phyloP scores from a whole-genome alignment of 2,329 filamentous ascomycete species.

The Fusarium denticulatum region DNA sequence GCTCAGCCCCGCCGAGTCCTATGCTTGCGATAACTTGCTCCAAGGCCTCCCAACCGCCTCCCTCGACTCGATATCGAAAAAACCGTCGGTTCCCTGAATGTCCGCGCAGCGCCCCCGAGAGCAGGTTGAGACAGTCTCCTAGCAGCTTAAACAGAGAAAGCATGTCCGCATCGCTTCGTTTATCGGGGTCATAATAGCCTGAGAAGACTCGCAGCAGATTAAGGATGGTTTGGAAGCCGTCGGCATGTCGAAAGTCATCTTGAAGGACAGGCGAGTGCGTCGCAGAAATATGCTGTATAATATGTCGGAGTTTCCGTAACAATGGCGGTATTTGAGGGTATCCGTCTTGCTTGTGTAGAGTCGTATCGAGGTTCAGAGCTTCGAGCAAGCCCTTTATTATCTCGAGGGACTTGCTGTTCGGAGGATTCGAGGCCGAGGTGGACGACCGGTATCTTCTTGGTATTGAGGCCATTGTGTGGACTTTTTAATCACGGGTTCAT shows the following conservation, averaged over 20 bases:
- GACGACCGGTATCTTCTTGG: conserved; percentile 71
- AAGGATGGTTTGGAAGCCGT: conserved; percentile 80
- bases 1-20: conserved; percentile 70
- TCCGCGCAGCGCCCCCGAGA: conserved; percentile 78
- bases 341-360: conserved; percentile 48
- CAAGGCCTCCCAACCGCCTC: conserved; percentile 80
- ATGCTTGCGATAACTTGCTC: conserved; percentile 77
- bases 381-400: conserved; percentile 67
- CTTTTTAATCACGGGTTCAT: conserved; percentile 37
- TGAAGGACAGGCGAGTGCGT: conserved; percentile 64
- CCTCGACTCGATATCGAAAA: conserved; percentile 80
- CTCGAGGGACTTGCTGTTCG: conserved; percentile 69
- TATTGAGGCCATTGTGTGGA: conserved; percentile 59
- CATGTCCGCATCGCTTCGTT: conserved; percentile 70
- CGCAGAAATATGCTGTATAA: conserved; percentile 70
- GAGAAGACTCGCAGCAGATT: conserved; percentile 75
- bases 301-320: conserved; percentile 67
- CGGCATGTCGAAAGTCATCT: conserved; percentile 84
- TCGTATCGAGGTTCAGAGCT: conserved; percentile 50
- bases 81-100: conserved; percentile 90
- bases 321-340: conserved; percentile 62
- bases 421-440: conserved; percentile 67
- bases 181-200: conserved; percentile 78
- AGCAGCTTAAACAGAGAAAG: conserved; percentile 74
- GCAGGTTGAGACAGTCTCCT: conserved; percentile 75